Conservation (phyloP, 306 rosid genomes). For the Cucurbita maxima region DNA sequence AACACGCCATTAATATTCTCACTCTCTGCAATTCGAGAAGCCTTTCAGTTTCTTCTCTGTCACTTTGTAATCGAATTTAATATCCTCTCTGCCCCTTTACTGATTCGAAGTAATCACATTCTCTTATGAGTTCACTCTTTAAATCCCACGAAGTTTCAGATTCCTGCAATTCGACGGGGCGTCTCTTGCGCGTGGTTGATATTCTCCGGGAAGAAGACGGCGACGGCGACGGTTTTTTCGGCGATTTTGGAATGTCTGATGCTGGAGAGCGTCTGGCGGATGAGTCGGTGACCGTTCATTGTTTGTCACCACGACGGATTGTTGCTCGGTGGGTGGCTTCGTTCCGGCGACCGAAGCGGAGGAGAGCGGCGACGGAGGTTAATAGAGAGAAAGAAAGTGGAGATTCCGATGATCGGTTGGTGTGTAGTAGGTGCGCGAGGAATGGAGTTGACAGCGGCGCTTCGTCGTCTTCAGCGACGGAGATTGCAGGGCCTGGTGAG, state of each 20-base stretch:
- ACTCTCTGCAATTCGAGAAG: background rate
- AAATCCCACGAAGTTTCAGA: conserved; percentile 12
- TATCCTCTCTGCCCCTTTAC: background rate
- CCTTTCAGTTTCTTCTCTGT: conserved; percentile 3
- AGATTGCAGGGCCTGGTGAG: conserved; percentile 29
- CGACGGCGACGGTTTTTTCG: conserved; percentile 6
- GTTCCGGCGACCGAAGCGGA: conserved; percentile 23
- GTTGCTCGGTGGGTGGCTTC: conserved; percentile 30
- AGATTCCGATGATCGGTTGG: background rate
- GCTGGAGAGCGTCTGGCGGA: background rate
- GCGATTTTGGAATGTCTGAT: conserved; percentile 20
- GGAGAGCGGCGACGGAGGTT: conserved; percentile 7
- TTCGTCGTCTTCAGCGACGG: conserved; percentile 6
- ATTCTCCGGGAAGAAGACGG: conserved; percentile 28
- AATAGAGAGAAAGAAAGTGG: background rate
- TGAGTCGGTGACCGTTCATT: conserved; percentile 4
- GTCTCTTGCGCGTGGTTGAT: conserved; percentile 34
- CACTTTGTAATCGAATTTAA: conserved; percentile 5
- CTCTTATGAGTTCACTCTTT: conserved; percentile 10
- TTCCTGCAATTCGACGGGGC: conserved; percentile 10
- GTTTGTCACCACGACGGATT: conserved; percentile 40
- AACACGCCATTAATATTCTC: conserved; percentile 9
- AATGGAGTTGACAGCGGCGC: conserved; percentile 4
- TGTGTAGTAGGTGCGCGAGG: conserved; percentile 10
- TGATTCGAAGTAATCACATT: background rate